phyloP scores from a whole-genome alignment of 805 yeast genomes.

The Naumovozyma castellii region DNA sequence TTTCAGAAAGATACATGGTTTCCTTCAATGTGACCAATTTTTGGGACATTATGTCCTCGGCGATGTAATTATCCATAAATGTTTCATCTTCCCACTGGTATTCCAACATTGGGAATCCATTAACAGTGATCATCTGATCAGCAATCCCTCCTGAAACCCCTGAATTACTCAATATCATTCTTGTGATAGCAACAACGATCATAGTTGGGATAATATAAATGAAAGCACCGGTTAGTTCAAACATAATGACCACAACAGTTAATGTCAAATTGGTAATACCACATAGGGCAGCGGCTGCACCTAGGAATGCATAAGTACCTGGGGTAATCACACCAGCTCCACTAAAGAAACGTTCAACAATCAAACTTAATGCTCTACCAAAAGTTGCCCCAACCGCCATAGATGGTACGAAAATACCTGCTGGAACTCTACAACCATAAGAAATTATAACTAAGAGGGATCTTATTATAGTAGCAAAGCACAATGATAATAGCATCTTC shows the following conservation, averaged over 20 bases:
- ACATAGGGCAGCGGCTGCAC: slow-evolving; percentile 90
- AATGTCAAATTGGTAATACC: slow-evolving; percentile 91
- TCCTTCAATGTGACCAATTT: slow-evolving; percentile 20
- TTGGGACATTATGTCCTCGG: slow-evolving; percentile 55
- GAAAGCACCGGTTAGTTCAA: slow-evolving; percentile 92
- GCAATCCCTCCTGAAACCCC: slow-evolving; percentile 81
- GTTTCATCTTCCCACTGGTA: slow-evolving; percentile 60
- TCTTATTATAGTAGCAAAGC: slow-evolving; percentile 64
- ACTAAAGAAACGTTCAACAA: slow-evolving; percentile 44
- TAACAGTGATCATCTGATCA: slow-evolving; percentile 83
- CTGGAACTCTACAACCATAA: slow-evolving; percentile 89
- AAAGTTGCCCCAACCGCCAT: slow-evolving; percentile 95
- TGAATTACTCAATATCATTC: slow-evolving; percentile 63
- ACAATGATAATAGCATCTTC: slow-evolving; percentile 41
- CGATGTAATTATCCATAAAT: slow-evolving; percentile 38
- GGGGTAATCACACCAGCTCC: slow-evolving; percentile 63
- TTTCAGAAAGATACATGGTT: slow-evolving; percentile 19
- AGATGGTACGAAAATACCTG: slow-evolving; percentile 95
- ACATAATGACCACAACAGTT: slow-evolving; percentile 90
- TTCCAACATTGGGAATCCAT: slow-evolving; percentile 72
- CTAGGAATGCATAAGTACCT: slow-evolving; percentile 90
- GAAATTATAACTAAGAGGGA: slow-evolving; percentile 68
- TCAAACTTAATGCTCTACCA: slow-evolving; percentile 77
- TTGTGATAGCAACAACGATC: slow-evolving; percentile 89
- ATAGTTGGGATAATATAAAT: slow-evolving; percentile 88